A percentile compares a stretch with the other conserved stretches of the same genome.
These are phyloP conservation scores for Cordyceps militaris DNA, from an alignment of 2,329 filamentous ascomycete genomes.

Conservation along the genomic window DNA sequence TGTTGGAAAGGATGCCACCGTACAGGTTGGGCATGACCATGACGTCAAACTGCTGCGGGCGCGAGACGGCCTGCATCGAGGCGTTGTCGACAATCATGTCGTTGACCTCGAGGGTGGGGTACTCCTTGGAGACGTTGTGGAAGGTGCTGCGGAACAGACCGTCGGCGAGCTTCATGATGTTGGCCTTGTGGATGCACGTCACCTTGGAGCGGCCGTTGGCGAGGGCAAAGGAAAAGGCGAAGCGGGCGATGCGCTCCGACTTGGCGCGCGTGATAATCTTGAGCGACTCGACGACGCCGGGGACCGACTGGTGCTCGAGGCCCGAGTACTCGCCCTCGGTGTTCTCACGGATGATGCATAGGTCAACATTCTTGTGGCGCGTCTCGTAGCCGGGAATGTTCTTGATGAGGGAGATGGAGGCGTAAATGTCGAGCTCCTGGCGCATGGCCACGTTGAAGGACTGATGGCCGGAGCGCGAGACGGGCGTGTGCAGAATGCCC, in stretches of 20 bases:
- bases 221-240: slow-evolving; percentile 94
- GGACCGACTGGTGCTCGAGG: slow-evolving; percentile 95
- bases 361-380: slow-evolving; percentile 92
- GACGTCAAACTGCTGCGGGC: slow-evolving; percentile 97
- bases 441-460: slow-evolving; percentile 99
- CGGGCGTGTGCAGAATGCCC: slow-evolving; percentile 96
- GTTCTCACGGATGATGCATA: slow-evolving; percentile 99
- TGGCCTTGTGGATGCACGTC: slow-evolving; percentile 99
- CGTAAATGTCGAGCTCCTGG: slow-evolving; percentile 99
- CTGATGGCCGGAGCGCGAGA: slow-evolving; percentile 94
- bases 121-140: slow-evolving; percentile 87
- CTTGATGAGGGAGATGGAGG: slow-evolving; percentile 96
- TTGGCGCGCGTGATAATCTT: slow-evolving; percentile 99
- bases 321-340: slow-evolving; percentile 99
- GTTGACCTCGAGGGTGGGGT: slow-evolving; percentile 89
- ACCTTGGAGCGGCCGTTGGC: slow-evolving; percentile 99
- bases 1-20: slow-evolving; percentile 98
- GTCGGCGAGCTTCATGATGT: slow-evolving; percentile 99
- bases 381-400: slow-evolving; percentile 99
- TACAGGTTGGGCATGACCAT: slow-evolving; percentile 99
- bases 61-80: slow-evolving; percentile 96
- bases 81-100: slow-evolving; percentile 99
- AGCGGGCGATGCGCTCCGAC: slow-evolving; percentile 98
- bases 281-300: slow-evolving; percentile 94
- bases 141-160: slow-evolving; percentile 98